Conservation (phyloP, 2,329 filamentous ascomycete genomes). For the Tricladium varicosporioides region DNA sequence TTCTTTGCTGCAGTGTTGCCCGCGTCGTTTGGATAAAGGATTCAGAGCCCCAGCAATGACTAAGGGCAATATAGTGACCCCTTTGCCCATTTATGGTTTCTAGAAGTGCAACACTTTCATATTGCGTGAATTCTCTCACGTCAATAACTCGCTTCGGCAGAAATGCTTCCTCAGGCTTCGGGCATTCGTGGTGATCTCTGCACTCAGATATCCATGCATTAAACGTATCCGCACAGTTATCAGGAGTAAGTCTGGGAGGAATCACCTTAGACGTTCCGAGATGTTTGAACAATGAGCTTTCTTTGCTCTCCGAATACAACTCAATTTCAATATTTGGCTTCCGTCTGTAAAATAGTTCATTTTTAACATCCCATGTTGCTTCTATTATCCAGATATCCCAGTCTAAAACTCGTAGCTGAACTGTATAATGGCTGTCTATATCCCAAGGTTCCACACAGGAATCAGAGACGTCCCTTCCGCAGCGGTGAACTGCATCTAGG, state of each 20-base stretch:
- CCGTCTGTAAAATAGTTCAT: neutral
- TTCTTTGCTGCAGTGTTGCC: neutral
- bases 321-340: neutral
- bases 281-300: neutral
- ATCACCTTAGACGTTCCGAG: neutral
- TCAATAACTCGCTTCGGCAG: conserved; percentile 1
- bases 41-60: neutral
- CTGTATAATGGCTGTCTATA: neutral
- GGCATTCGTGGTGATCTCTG: neutral
- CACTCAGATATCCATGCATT: neutral
- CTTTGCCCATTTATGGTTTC: neutral
- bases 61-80: neutral
- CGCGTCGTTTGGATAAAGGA: neutral
- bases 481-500: neutral
- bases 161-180: neutral
- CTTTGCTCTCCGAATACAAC: conserved; percentile 1
- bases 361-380: neutral
- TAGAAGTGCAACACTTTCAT: neutral
- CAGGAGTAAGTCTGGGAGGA: neutral
- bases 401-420: neutral
- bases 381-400: neutral
- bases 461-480: neutral
- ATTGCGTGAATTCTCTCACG: neutral
- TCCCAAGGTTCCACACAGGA: neutral
- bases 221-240: conserved; percentile 1